phyloP scores from a whole-genome alignment of 106 monocot species.

The Dioscorea dumetorum region DNA sequence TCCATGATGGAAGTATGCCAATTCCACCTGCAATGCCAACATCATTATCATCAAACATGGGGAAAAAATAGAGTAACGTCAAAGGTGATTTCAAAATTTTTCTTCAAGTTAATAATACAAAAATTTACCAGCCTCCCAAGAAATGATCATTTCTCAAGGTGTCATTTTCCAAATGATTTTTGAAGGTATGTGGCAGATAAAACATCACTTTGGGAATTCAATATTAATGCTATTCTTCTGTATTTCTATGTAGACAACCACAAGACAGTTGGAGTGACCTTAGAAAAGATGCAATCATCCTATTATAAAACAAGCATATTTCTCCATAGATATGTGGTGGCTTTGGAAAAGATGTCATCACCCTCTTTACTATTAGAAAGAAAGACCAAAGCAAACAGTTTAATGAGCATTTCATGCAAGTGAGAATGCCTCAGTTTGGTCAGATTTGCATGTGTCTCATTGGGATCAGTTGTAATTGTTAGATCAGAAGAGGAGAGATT shows the following conservation, averaged over 20 bases:
- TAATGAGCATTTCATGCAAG: not conserved
- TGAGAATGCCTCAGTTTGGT: not conserved
- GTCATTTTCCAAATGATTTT: not conserved
- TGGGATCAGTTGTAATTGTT: not conserved
- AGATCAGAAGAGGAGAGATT: not conserved
- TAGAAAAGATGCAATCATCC: too few relatives aligned
- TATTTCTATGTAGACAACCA: not conserved
- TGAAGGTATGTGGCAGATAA: not conserved
- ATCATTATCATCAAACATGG: not conserved
- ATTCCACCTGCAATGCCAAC: slow-evolving; percentile 3
- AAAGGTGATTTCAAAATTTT: too few relatives aligned
- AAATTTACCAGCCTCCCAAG: too few relatives aligned
- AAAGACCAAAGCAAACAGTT: too few relatives aligned
- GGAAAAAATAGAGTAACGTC: not conserved
- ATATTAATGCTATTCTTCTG: not conserved
- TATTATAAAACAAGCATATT: not conserved
- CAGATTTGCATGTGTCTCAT: not conserved
- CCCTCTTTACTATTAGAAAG: too few relatives aligned
- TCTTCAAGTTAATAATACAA: too few relatives aligned
- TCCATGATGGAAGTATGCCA: slow-evolving; percentile 10
- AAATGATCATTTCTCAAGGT: not conserved
- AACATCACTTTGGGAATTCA: not conserved
- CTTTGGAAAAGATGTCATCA: not conserved
- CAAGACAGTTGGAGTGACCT: too few relatives aligned
- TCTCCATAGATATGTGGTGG: not conserved